Base-by-base conservation (phyloP, 164 flowering plant species). In the Dillenia turbinata region DNA sequence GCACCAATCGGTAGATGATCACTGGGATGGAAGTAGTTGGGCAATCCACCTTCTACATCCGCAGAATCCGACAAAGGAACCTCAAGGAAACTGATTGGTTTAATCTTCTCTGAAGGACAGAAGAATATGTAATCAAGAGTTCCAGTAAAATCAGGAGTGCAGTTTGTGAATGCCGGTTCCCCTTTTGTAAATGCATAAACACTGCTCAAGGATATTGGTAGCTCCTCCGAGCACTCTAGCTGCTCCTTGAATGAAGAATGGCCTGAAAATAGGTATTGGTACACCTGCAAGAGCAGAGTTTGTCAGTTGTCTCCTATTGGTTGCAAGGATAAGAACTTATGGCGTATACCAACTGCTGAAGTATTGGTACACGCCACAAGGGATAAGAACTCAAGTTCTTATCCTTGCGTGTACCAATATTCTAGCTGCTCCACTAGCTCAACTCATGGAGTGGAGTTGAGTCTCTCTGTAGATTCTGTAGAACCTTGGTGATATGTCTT, bases 1-100 rank as follows among this genome's bases (percentile, higher is more conserved):
- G 89, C 85, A 59, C 95, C 97, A 49, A 91, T 86, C 24, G 98
- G 98, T 43, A 91, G 74, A 79, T 94, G 98, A 80, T 94, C 98
- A 59, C 98, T 94, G 10, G 98, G 98, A 69, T 94, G 89, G 52
- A 79, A 69, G 62, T 74, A 69, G 77, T 94, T 94, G 33, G 98
- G 98, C 64, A 94, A 66, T 16, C 97, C 92, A 70, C 97, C 96
- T 47, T 47, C 70, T 12, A 94, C 77, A 69, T 84, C 87, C n/a
- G 83, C 44, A 4, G 89, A 80, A 50, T 87, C 88, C 33, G 70
- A 19, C 12, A 73, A 85, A 0, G 98, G 95, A 62, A 94, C 90
- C 63, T 91, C 85, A 55, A 94, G 89, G 59, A 74, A 72, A 72
- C 90, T 77, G 33, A 94, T 71, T 11, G 96, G 93, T 57, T 78